Evolutionary conservation across 2,329 filamentous ascomycete genomes (phyloP).

Genomic region (Salinomyces thailandicus): DNA sequence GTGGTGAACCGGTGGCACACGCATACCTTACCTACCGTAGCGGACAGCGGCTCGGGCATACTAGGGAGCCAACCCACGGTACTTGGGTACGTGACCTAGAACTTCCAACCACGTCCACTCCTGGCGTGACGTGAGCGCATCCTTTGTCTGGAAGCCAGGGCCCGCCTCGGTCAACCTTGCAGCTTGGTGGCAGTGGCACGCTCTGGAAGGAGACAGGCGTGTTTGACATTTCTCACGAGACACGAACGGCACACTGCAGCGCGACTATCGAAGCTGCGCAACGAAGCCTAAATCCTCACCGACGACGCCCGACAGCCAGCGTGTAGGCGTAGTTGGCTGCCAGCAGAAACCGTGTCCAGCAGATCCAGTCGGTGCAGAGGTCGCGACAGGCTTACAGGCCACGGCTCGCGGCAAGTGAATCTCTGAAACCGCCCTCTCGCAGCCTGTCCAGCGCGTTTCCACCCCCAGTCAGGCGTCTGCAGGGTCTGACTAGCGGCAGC

Average conservation of each 20-base stretch:
- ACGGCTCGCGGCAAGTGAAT: conserved; percentile 10
- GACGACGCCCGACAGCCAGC: conserved; percentile 6
- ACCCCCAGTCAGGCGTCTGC: conserved; percentile 3
- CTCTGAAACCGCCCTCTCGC: conserved; percentile 2
- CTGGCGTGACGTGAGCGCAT: conserved; percentile 5
- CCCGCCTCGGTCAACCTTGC: conserved; percentile 5
- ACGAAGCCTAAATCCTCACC: conserved; percentile 7
- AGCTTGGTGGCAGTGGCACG: conserved; percentile 5
- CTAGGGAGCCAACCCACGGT: no score
- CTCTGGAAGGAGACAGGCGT: background rate
- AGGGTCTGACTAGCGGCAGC: background rate
- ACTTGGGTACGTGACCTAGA: no score
- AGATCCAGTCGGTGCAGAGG: no score
- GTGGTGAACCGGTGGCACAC: no score
- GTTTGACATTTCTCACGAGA: conserved; percentile 1
- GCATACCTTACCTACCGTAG: no score
- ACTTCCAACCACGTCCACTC: background rate
- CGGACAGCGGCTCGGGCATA: no score
- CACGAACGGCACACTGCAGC: conserved; percentile 4
- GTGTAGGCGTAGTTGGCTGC: conserved; percentile 10
- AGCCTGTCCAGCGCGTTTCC: conserved; percentile 1
- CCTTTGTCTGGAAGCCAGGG: conserved; percentile 6
- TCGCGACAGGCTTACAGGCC: no score
- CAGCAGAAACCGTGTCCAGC: no score
- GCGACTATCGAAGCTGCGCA: conserved; percentile 3